Evolutionary conservation across 2,329 filamentous ascomycete species (phyloP), one percentile per base, ranked within the genome.

Genomic region (Verticillium albo-atrum): DNA sequence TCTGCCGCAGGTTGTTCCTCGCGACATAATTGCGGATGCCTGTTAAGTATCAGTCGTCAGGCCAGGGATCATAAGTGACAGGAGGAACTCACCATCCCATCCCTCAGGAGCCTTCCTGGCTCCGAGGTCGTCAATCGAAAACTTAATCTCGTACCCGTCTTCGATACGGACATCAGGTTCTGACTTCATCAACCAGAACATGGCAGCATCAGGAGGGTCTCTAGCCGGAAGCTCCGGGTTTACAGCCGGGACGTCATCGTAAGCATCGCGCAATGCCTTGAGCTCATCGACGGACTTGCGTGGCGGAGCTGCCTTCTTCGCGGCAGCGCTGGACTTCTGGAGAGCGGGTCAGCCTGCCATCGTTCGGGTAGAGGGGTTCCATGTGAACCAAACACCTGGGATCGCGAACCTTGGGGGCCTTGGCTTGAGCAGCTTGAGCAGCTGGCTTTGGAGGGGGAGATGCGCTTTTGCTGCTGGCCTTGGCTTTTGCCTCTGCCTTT

Each of bases 91-190:
- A 90, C 91, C 95, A 75, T 96, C 90, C 95, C 95, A 99, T 1
- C 91, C 88, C 70, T 98, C 94, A 2, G 94, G 92, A 67, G 85
- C 82, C 1, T 79, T 86, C 68, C 86, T 89, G 1, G 85, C 83
- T 15, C 84, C 82, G 35, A 99, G 77, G 71, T 98, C 93, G 68
- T 98, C 92, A 68, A 99, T 97, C 1, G 92, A 96, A 75, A 98
- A 99, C 65, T 87, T 89, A 53, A 97, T 91, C 70, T 98, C 93
- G 56, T 51, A 79, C 1, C 92, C 94, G 58, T 92, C 94, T 71
- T 96, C 92, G 17, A 92, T 77, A 6, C 95, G 89, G 4, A 92
- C 86, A 67, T 96, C 90, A 0, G 95, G 94, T 75, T 99, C 90
- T 0, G 91, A 90, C 76, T 94, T 95, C 82, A 95, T 84, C 32